Conservation (phyloP, 176 grass and related monocot species). For the Eragrostis nindensis region DNA sequence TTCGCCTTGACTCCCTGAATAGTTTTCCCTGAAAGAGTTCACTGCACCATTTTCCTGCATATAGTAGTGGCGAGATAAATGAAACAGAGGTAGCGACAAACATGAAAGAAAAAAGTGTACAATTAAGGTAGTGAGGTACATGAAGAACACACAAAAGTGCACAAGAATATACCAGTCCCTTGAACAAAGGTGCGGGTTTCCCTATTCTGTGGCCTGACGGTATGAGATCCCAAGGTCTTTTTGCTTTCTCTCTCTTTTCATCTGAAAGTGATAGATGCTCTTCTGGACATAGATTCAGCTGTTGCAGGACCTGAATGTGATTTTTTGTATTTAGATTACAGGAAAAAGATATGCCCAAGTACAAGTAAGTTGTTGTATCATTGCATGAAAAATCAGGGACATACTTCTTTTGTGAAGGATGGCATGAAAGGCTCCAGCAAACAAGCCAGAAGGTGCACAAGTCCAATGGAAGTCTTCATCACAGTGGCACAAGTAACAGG, state of each 20-base stretch:
- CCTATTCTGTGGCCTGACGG: slow-evolving; percentile 74
- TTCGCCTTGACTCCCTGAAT: slow-evolving; percentile 69
- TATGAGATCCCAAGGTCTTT: slow-evolving; percentile 82
- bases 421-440: slow-evolving; percentile 88
- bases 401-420: slow-evolving; percentile 72
- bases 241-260: slow-evolving; percentile 70
- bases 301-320: slow-evolving; percentile 60
- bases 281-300: slow-evolving; percentile 67
- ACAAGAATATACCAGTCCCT: slow-evolving; percentile 59
- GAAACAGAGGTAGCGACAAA: slow-evolving; percentile 15
- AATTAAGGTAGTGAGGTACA: background rate
- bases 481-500: slow-evolving; percentile 63
- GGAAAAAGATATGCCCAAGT: background rate
- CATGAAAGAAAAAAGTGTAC: background rate
- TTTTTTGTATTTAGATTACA: slow-evolving; percentile 16
- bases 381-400: slow-evolving; percentile 15
- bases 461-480: slow-evolving; percentile 71
- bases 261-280: slow-evolving; percentile 65
- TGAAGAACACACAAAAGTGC: slow-evolving; percentile 9
- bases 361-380: slow-evolving; percentile 17
- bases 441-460: slow-evolving; percentile 69
- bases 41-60: slow-evolving; percentile 71
- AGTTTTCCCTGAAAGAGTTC: slow-evolving; percentile 56
- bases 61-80: slow-evolving; percentile 3
- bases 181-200: slow-evolving; percentile 65